Evolutionary conservation across 164 flowering plant species (phyloP), one percentile per base, ranked within the genome.

Genomic region (Aristolochia fimbriata): DNA sequence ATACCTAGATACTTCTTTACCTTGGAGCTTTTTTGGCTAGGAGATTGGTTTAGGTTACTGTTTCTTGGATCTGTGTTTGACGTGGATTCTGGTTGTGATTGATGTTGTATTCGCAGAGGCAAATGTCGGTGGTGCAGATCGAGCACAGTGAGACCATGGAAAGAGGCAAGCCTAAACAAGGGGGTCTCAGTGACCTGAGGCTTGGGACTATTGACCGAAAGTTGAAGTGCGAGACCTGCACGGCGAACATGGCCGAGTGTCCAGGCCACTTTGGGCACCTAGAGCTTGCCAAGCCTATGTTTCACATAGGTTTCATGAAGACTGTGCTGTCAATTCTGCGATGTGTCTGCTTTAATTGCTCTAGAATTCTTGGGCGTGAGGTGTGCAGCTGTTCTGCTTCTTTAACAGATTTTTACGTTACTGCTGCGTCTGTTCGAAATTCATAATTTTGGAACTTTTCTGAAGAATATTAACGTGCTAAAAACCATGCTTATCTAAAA

Each of bases 241-340:
- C 82, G 22, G 97, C 97, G 4, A 91, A 82, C 67, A 94, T 94
- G 97, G 97, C 97, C 0, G 99, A 94, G 74, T 94, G 99, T 27
- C 95, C 99, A 0, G 99, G 99, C 1, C 99, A 94, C 61, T 94
- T 94, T 63, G 99, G 99, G 5, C 97, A 94, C 67, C 81, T 94
- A 5, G 99, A 94, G 80, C 87, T 94, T 3, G 99, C 99, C 16
- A 94, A 94, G 54, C 99, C 99, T 0, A 91, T 93, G 99, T 93
- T 78, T 51, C 99, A 93, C 60, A 87, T 93, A 3, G 99, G 99
- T 1, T 94, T 91, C 55, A 45, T 94, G 79, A 94, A 94, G 79
- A 85, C 91, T 16, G 97, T 91, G 24, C 84, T 91, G 14, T 74
- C 82, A 50, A 82, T 94, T 15, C 79, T 91, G 84, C 86, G 97